phyloP scores from a whole-genome alignment of 805 yeast species.

The Clavispora vitiphila region DNA sequence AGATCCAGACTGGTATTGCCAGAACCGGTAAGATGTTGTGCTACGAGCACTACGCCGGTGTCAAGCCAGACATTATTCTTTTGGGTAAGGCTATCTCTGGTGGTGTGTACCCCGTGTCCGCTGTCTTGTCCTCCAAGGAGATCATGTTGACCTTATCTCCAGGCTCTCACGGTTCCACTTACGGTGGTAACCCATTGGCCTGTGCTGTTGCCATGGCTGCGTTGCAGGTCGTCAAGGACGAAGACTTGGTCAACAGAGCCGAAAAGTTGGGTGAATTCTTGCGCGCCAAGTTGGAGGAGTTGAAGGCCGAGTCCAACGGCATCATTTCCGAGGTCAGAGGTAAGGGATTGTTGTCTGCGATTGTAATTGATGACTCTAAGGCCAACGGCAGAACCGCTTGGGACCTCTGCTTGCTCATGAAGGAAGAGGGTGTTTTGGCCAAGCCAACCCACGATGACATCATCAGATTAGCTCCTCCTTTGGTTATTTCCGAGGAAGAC shows the following conservation, averaged over 20 bases:
- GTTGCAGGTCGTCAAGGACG: conserved; percentile 82
- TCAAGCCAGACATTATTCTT: conserved; percentile 84
- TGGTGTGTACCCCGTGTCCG: conserved; percentile 89
- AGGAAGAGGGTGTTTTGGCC: conserved; percentile 83
- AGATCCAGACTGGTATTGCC: conserved; percentile 96
- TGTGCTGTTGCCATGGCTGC: conserved; percentile 93
- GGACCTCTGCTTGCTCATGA: conserved; percentile 91
- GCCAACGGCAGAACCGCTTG: conserved; percentile 91
- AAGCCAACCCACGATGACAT: conserved; percentile 96
- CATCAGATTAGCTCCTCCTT: conserved; percentile 93
- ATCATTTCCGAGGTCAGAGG: conserved; percentile 68
- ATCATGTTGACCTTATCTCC: conserved; percentile 88
- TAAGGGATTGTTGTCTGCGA: conserved; percentile 80
- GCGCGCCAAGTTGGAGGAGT: conserved; percentile 49
- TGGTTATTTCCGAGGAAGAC: conserved; percentile 86
- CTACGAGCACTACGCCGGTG: conserved; percentile 72
- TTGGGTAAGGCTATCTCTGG: conserved; percentile 96
- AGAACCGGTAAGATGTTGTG: conserved; percentile 94
- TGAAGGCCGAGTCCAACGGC: conserved; percentile 49
- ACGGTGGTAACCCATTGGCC: conserved; percentile 96
- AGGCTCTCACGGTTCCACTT: conserved; percentile 96
- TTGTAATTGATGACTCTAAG: conserved; percentile 80
- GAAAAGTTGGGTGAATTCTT: conserved; percentile 64
- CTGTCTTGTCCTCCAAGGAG: conserved; percentile 83
- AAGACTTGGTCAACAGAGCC: conserved; percentile 78